Evolutionary conservation across 495 filamentous ascomycete species (phyloP), one percentile per base, ranked within the genome.

Genomic region (Neurospora sp.): DNA sequence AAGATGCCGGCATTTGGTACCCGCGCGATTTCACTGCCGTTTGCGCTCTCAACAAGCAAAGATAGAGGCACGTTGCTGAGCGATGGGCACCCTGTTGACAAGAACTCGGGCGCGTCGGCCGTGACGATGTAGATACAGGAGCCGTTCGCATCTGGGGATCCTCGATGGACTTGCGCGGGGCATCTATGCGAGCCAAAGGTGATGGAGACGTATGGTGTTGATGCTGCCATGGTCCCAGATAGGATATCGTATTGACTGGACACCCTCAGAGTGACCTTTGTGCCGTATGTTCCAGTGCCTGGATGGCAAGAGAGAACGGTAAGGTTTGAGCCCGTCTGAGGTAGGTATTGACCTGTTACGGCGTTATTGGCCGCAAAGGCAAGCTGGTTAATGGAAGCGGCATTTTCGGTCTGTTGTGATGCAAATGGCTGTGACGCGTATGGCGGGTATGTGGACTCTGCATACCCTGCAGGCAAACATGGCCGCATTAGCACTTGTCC

Each of bases 111-210:
- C 20, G 89, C 92, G 45, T 93, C 88, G 5, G 88, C 89, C 22
- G 89, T 87, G 39, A 97, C 80, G n/a, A 85, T 84, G 79, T 96
- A 98, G 71, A 89, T 87, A 79, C 89, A 91, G 48, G 79, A 76
- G 22, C 84, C 85, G 71, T 82, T 85, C 45, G 84, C 87, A 70
- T 89, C 87, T 73, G 86, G 86, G 6, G 87, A 85, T 12, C 91
- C 80, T 77, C 90, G 91, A 35, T 85, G 83, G 9, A 93, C 82
- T 20, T 88, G 83, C 40, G 90, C 90, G 45, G 85, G 83, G 80
- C 89, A 91, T 80, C 88, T 87, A 75, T 90, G 87, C 7, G 88
- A 85, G 9, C 93, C 95, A 79, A 98, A 97, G 40, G 90, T 88
- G 35, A 98, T 81, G 74, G 84, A 89, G 74, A 92, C 87, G 45